Conservation (phyloP, 768 basidiomycete species). For the Clavulina sp. region DNA sequence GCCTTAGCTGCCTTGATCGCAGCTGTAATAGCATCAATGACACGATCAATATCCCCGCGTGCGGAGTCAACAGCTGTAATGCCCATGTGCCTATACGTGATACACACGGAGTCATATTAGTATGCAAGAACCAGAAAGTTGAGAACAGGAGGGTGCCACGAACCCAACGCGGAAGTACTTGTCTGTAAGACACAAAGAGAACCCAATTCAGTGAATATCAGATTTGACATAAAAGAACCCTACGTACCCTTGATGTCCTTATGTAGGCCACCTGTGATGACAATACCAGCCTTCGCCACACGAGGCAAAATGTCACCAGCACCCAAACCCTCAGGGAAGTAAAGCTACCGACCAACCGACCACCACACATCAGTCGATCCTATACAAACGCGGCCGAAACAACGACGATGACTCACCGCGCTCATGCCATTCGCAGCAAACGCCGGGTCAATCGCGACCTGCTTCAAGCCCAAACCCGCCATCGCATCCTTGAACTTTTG, state of each 20-base stretch:
- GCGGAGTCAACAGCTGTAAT: constrained; percentile 51
- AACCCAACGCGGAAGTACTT: constrained; percentile 86
- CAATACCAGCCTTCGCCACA: constrained; percentile 49
- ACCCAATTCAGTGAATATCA: background rate
- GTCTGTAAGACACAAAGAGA: constrained; percentile 24
- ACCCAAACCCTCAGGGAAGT: constrained; percentile 66
- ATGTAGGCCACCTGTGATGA: constrained; percentile 82
- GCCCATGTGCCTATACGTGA: constrained; percentile 63
- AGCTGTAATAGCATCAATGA: constrained; percentile 41
- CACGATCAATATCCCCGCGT: constrained; percentile 58
- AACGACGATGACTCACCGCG: constrained; percentile 32
- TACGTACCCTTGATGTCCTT: constrained; percentile 53
- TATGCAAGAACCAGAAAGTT: constrained; percentile 3
- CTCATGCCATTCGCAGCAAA: constrained; percentile 90
- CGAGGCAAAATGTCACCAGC: constrained; percentile 63
- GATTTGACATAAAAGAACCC: constrained; percentile 2
- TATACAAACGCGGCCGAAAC: constrained; percentile 1
- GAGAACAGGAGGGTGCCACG: constrained; percentile 14
- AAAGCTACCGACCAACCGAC: constrained; percentile 29
- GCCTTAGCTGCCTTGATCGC: constrained; percentile 6
- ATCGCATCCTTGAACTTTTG: constrained; percentile 51
- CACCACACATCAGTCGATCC: constrained; percentile 4
- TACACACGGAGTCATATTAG: background rate
- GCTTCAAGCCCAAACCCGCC: constrained; percentile 48
- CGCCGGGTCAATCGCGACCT: constrained; percentile 41